These are phyloP conservation scores for Exobasidium cylindrosporum DNA, from an alignment of 1,284 basidiomycete genomes.

Conservation along the genomic window DNA sequence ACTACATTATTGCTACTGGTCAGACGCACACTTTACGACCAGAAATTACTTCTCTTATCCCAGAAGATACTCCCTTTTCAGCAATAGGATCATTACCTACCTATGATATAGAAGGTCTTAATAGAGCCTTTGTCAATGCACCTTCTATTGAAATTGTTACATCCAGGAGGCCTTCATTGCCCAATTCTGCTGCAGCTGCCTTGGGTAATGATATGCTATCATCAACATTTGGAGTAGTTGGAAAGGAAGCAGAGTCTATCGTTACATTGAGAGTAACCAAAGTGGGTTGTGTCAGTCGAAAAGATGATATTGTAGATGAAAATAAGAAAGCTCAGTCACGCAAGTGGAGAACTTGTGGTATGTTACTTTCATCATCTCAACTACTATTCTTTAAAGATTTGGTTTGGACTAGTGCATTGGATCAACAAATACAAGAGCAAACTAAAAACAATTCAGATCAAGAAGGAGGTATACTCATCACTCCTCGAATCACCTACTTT, in stretches of 20 bases:
- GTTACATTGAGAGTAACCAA: conserved; percentile 72
- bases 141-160: conserved; percentile 48
- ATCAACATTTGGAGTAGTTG: not conserved
- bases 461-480: conserved; percentile 51
- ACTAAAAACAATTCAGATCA: conserved; percentile 20
- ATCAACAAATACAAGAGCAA: conserved; percentile 60
- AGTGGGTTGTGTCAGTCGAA: conserved; percentile 75
- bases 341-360: conserved; percentile 85
- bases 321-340: conserved; percentile 72
- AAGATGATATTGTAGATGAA: conserved; percentile 68
- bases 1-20: conserved; percentile 78
- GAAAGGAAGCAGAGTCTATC: conserved; percentile 34
- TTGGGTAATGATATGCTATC: conserved; percentile 6
- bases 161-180: conserved; percentile 14
- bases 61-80: conserved; percentile 38
- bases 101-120: conserved; percentile 31
- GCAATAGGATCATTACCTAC: conserved; percentile 27
- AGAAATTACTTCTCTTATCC: conserved; percentile 38
- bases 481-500: conserved; percentile 65
- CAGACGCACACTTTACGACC: conserved; percentile 67
- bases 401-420: conserved; percentile 64
- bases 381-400: conserved; percentile 87
- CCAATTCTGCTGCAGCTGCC: conserved; percentile 2
- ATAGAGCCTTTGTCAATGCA: conserved; percentile 34
- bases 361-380: conserved; percentile 84